Evolutionary conservation across 2,329 filamentous ascomycete species (phyloP).

Genomic region (Fusarium sp.): DNA sequence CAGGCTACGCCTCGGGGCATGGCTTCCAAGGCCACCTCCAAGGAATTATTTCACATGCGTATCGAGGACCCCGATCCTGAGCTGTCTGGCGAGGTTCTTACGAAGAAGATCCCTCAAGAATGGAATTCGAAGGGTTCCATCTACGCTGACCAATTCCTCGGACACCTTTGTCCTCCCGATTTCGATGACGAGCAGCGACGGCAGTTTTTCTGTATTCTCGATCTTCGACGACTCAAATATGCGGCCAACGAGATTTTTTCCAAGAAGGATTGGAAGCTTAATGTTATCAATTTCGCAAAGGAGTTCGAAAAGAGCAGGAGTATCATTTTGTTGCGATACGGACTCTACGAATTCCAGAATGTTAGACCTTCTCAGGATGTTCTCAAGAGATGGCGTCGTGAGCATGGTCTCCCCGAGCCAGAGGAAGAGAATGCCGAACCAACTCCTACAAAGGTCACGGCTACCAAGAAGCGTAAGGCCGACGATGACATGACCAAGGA

Average conservation of each 20-base stretch:
- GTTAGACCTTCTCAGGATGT: conserved; percentile 70
- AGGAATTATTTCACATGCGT: conserved; percentile 69
- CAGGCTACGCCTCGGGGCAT: conserved; percentile 64
- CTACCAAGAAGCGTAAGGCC: conserved; percentile 68
- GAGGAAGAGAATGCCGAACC: conserved; percentile 57
- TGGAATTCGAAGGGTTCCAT: conserved; percentile 65
- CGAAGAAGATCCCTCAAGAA: conserved; percentile 66
- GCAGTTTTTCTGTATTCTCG: conserved; percentile 73
- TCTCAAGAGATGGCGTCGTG: conserved; percentile 69
- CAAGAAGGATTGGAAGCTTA: conserved; percentile 73
- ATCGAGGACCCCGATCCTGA: conserved; percentile 69
- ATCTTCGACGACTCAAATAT: conserved; percentile 71
- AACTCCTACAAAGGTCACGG: conserved; percentile 51
- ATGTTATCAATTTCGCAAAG: conserved; percentile 72
- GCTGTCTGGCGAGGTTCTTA: conserved; percentile 66
- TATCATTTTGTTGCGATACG: conserved; percentile 71
- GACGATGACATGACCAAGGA: conserved; percentile 62
- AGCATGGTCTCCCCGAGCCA: conserved; percentile 65
- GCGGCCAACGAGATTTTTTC: conserved; percentile 71
- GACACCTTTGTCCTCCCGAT: conserved; percentile 67
- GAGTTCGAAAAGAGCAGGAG: conserved; percentile 74
- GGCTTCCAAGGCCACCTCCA: conserved; percentile 61
- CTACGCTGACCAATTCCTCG: conserved; percentile 71
- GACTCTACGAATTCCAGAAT: conserved; percentile 73
- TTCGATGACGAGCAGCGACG: conserved; percentile 70